A percentile compares a stretch with the other conserved stretches of the same genome.
Evolutionary conservation across 768 basidiomycete genomes (phyloP).

Genomic region (Kwoniella pini): DNA sequence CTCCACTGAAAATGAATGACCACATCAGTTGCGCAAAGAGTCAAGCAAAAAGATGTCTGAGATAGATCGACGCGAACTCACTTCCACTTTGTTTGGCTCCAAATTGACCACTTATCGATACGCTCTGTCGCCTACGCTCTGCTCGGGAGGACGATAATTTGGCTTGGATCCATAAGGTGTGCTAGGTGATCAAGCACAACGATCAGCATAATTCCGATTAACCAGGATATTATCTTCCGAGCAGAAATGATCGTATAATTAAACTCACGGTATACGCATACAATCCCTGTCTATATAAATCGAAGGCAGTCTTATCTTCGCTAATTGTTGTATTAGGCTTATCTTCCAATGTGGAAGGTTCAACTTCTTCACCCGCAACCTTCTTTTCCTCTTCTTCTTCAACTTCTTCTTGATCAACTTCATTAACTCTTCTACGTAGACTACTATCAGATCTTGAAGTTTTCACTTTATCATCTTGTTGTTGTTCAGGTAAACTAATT

Average conservation of each 20-base stretch:
- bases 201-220: no score
- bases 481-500: constrained; percentile 14
- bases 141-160: constrained; percentile 19
- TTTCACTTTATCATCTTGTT: constrained; percentile 7
- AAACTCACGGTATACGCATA: constrained; percentile 32
- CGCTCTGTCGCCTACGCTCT: constrained; percentile 14
- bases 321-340: neutral
- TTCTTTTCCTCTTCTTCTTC: constrained; percentile 16
- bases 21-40: constrained; percentile 1
- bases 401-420: constrained; percentile 9
- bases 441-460: constrained; percentile 2
- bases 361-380: neutral
- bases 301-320: neutral
- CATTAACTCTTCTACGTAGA: constrained; percentile 1
- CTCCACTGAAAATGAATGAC: constrained; percentile 16
- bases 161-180: constrained; percentile 23
- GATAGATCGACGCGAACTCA: no score
- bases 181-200: no score
- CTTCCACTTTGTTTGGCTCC: constrained; percentile 23
- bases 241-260: neutral
- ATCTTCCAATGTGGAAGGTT: neutral
- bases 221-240: no score
- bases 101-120: constrained; percentile 7
- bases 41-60: no score
- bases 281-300: constrained; percentile 13